Evolutionary conservation across 164 flowering plant genomes (phyloP), one percentile per base, ranked within the genome.

Genomic region (Liriodendron chinense): DNA sequence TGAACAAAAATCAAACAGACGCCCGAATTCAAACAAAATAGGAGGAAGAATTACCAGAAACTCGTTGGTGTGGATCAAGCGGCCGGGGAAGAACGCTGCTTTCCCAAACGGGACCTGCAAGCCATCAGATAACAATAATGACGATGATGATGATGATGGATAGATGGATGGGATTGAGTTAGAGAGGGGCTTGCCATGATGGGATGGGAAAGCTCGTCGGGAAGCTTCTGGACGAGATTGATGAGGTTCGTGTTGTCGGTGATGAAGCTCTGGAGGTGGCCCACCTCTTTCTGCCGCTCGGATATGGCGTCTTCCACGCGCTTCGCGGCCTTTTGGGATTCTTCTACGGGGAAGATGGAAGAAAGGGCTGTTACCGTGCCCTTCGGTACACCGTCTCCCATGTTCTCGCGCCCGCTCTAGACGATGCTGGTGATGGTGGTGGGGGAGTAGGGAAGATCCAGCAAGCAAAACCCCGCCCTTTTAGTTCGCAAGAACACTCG

Each of bases 21-120:
- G 43, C 43, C 43, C 7, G 7, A 34, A 34, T 34, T 34, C 43
- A 34, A 34, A 34, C 5, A 7, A 34, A 34, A 34, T 34, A 4
- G 7, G 43, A 34, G 43, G 43, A 34, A 34, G 43, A 7, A 48
- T 65, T 77, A 91, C 98, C 87, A 87, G 62, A 67, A 92, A 87
- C 82, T 93, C 98, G 73, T 96, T 96, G 9, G 98, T 92, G 80
- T 96, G 98, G 64, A 92, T 82, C 82, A 96, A 76, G 47, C 86
- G 89, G 21, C 99, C 99, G 2, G 96, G 97, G 59, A 93, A 95
- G 75, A 96, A 96, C 0, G 96, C 97, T 0, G 89, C 94, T 80
- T 88, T 88, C 1, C 99, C 97, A 80, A 92, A 93, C 0, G 99
- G 99, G 62, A 93, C 97, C 98, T 92, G 68, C 61, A 61, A n/a